Percentiles rank a stretch among this genome's conserved stretches.
Conservation (phyloP, 2,329 filamentous ascomycete genomes). For the Colletotrichum aenigma region DNA sequence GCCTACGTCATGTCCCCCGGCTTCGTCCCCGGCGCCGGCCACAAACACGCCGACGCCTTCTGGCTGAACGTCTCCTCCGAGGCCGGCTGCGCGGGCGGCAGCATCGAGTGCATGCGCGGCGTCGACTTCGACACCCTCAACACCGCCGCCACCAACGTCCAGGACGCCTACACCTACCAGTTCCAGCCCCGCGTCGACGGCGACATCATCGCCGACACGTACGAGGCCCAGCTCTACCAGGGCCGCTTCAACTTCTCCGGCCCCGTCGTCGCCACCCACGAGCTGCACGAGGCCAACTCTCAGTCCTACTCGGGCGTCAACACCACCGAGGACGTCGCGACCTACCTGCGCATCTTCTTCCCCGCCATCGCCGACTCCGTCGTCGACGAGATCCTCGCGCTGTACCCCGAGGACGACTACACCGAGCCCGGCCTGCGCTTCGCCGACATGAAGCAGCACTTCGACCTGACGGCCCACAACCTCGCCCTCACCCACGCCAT, state of each 20-base stretch:
- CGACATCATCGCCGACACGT: constrained; percentile 31
- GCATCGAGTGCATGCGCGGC: not conserved
- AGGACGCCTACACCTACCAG: not conserved
- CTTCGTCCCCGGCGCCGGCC: not conserved
- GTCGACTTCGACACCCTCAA: constrained; percentile 7
- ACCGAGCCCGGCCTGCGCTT: not conserved
- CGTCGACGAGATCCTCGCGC: constrained; percentile 42
- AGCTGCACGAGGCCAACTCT: constrained; percentile 53
- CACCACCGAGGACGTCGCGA: constrained; percentile 41
- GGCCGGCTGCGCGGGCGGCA: not conserved
- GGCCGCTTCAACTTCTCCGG: constrained; percentile 30
- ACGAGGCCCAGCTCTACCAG: constrained; percentile 30
- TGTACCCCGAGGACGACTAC: not conserved
- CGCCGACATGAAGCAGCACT: constrained; percentile 1
- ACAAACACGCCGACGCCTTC: constrained; percentile 12
- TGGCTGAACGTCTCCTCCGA: constrained; percentile 2
- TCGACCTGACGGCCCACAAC: not conserved
- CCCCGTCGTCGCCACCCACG: constrained; percentile 19
- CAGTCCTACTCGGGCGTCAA: constrained; percentile 44
- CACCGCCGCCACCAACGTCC: not conserved
- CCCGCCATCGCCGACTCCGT: constrained; percentile 20
- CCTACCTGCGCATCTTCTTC: constrained; percentile 36
- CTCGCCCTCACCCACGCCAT: not conserved
- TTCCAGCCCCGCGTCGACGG: constrained; percentile 42
- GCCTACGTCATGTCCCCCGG: constrained; percentile 3